Evolutionary conservation across 1,284 basidiomycete species (phyloP), one percentile per base, ranked within the genome.

Genomic region (Trichosporon coremiiforme): DNA sequence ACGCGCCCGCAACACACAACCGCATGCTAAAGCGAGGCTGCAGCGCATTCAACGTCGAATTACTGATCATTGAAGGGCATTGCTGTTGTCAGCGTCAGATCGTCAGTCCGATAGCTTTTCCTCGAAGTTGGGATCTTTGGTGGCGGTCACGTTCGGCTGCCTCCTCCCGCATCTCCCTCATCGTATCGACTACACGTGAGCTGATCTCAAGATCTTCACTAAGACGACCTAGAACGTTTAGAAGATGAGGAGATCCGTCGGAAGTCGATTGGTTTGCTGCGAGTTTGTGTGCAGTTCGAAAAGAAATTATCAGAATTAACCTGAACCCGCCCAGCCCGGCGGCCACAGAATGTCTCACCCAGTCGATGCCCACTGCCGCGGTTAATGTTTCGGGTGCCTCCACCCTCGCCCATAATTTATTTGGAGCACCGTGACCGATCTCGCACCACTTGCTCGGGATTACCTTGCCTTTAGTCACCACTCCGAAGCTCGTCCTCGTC

Each of bases 381-480:
- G 50, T 25, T 22, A 53, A 53, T 53, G 45, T 47, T 22, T 10
- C 2, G n/a, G 4, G 20, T 10, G 50, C 50, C 50, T 53, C 50
- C 50, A 53, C 50, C 50, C 22, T 22, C 50, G 50, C 50, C 20
- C 50, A 53, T 53, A 53, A 53, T 53, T 53, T 53, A 20, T 53
- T 22, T 53, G 50, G 15, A 53, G 50, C 50, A 13, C 12, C 20
- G 8, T 53, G 9, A 53, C 20, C 10, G 9, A 25, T 12, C 20
- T 53, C 50, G n/a, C n/a, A 53, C 50, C 50, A 22, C 36, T 12
- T 17, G 20, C 22, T 17, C n/a, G 15, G 4, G 9, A 7, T 53
- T 53, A 2, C 3, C 9, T 17, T 53, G n/a, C 50, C n/a, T 12
- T 22, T 10, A 2, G 2, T 25, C 12, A 25, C 50, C 22, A 25